Percentiles rank a stretch among this genome's conserved stretches.
Evolutionary conservation across 1,284 basidiomycete genomes (phyloP).

Genomic region (Trametes versicolor): DNA sequence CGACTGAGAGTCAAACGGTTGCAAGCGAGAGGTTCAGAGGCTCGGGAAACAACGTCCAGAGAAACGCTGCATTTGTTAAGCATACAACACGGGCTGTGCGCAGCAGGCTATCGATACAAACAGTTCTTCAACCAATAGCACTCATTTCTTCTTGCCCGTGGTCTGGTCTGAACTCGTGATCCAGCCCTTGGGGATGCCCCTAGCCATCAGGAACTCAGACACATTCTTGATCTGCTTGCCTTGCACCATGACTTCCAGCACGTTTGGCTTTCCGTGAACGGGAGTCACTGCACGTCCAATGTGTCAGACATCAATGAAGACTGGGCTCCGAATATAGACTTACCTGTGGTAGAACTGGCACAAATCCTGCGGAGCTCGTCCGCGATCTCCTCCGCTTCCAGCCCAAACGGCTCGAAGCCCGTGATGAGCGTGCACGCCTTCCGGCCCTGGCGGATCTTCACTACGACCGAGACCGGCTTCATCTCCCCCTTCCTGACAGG

Average conservation of each 20-base stretch:
- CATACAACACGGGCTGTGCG: too few relatives aligned
- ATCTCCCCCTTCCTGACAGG: constrained; percentile 76
- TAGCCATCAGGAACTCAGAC: constrained; percentile 68
- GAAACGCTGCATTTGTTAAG: too few relatives aligned
- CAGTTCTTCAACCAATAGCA: not conserved
- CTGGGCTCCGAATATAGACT: constrained; percentile 18
- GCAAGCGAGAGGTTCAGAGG: too few relatives aligned
- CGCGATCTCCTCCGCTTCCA: constrained; percentile 77
- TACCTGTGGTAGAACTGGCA: constrained; percentile 82
- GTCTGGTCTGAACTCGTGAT: constrained; percentile 63
- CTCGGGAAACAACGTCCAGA: too few relatives aligned
- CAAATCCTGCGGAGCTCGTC: constrained; percentile 83
- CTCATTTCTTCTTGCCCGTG: constrained; percentile 51
- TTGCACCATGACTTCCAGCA: constrained; percentile 81
- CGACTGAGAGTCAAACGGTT: too few relatives aligned
- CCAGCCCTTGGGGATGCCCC: constrained; percentile 85
- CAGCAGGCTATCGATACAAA: not conserved
- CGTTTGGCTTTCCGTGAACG: constrained; percentile 60
- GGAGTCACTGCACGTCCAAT: constrained; percentile 58
- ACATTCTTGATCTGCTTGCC: constrained; percentile 81
- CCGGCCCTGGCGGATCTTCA: constrained; percentile 80
- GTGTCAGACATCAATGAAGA: constrained; percentile 1
- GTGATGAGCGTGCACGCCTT: constrained; percentile 82
- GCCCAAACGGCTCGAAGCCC: constrained; percentile 80
- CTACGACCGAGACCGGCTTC: constrained; percentile 71